Base-by-base conservation (phyloP, 768 basidiomycete species). In the Boletus rufocinnamomeus region DNA sequence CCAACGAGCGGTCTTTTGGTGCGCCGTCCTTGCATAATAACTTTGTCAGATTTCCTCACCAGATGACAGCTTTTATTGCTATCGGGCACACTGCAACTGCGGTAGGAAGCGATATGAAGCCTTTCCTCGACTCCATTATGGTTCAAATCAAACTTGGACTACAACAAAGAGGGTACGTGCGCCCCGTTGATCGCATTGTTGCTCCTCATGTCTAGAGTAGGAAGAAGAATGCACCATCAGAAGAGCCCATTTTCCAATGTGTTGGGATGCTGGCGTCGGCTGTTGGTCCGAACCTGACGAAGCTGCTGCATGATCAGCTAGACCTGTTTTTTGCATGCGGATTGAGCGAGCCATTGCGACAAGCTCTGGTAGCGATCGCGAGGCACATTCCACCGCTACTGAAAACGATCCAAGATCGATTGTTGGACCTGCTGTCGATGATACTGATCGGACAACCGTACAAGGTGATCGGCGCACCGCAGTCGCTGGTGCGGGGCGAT, bases 201-300 rank as follows among this genome's bases (percentile, higher is more conserved):
- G 0, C 7, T 51, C 17, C 54, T 63, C 58, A 68, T 40, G 30
- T 34, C 51, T 2, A 25, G 16, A 37, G 30, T 60, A 88, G 85
- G 57, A 87, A 88, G 69, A 96, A 95, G 80, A 95, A 93, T 69
- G 91, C 94, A 2, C 91, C 92, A 3, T 87, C 89, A 17, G 95
- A 98, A 72, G 94, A 94, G 63, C 90, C 95, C 0, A 94, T 98
- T 58, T 98, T 99, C 69, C 93, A 98, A 79, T 98, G 97, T 74
- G 84, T 99, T 58, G 93, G 93, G 38, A 96, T 98, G 94, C 79
- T 99, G 44, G 93, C 95, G 1, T 84, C 87, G 2, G 93, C 97
- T 10, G 95, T 99, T 34, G 97, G 97, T 1, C 95, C 95, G 3
- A 96, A 95, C 72, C 78, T 99, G 48, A 98, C 97, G 0, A 95